Percentiles rank a stretch among this genome's conserved stretches.
Conservation (phyloP, 306 rosid genomes). For the Gastrolobium bilobum region DNA sequence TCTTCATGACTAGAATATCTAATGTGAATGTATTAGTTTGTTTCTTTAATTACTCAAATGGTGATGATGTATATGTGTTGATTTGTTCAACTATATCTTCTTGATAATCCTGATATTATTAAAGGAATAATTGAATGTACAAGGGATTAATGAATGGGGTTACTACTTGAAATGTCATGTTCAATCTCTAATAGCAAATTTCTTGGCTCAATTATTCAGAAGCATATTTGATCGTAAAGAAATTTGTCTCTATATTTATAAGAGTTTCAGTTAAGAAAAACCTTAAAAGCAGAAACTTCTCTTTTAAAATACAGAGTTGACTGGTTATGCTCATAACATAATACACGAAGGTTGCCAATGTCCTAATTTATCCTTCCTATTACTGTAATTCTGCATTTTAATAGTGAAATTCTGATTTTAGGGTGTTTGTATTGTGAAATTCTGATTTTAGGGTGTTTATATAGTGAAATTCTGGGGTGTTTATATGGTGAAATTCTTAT, state of each 20-base stretch:
- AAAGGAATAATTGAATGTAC: background rate
- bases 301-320: background rate
- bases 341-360: background rate
- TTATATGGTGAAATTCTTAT: background rate
- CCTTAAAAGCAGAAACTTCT: background rate
- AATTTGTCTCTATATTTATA: background rate
- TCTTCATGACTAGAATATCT: background rate
- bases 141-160: background rate
- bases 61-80: background rate
- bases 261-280: background rate
- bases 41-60: background rate
- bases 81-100: background rate
- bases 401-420: background rate
- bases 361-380: conserved; percentile 16
- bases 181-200: background rate
- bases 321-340: background rate
- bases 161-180: background rate
- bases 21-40: background rate
- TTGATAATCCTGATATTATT: background rate
- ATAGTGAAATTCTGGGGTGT: background rate
- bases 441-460: conserved; percentile 1
- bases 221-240: background rate
- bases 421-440: background rate
- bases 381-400: background rate
- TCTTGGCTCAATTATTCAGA: background rate